Evolutionary conservation across 345 rosid genomes (phyloP).

Genomic region (Capsella bursapastoris): DNA sequence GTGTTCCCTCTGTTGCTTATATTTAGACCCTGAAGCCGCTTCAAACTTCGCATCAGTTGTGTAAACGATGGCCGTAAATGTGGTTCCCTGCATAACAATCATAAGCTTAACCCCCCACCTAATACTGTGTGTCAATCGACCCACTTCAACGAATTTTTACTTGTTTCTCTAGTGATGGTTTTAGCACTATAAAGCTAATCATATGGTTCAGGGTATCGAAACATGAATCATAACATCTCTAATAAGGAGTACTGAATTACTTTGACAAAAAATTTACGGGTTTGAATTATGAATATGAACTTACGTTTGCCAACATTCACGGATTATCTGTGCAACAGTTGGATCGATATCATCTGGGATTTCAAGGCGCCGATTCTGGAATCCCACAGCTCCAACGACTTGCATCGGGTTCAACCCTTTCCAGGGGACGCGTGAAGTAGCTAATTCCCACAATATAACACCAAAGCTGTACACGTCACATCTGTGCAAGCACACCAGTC

Average conservation of each 20-base stretch:
- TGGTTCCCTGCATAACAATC: constrained; percentile 67
- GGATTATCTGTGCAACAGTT: constrained; percentile 73
- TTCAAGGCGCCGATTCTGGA: constrained; percentile 88
- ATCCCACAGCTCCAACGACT: constrained; percentile 99
- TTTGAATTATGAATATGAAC: constrained; percentile 39
- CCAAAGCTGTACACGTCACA: constrained; percentile 99
- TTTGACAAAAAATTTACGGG: background rate
- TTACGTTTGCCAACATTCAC: constrained; percentile 91
- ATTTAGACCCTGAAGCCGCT: constrained; percentile 56
- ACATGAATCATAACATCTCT: background rate
- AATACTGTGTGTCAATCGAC: constrained; percentile 1
- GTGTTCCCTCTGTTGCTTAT: constrained; percentile 52
- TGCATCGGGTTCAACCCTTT: constrained; percentile 98
- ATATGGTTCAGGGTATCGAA: background rate
- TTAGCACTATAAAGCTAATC: constrained; percentile 10
- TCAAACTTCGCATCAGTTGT: constrained; percentile 75
- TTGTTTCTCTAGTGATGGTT: background rate
- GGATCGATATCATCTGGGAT: constrained; percentile 79
- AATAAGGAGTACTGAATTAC: background rate
- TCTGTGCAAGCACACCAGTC: constrained; percentile 54
- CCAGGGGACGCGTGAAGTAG: constrained; percentile 82
- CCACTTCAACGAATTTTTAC: background rate
- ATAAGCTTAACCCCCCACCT: constrained; percentile 14
- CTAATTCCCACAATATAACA: constrained; percentile 94
- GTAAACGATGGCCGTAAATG: constrained; percentile 83